These are phyloP conservation scores for Ustilago loliicola DNA, from an alignment of 1,284 basidiomycete genomes.

Conservation along the genomic window DNA sequence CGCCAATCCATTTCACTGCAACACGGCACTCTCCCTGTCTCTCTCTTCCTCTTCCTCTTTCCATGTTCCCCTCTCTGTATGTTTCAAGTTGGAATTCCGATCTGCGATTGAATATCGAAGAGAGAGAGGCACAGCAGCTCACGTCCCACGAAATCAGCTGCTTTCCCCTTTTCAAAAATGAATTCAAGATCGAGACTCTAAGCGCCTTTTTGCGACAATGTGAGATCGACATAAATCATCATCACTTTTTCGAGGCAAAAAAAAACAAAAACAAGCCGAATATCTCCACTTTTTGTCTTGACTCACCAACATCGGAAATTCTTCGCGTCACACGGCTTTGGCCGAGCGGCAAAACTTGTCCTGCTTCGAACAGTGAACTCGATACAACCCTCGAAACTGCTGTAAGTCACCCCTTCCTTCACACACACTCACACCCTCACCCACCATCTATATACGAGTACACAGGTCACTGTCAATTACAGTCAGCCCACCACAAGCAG, in stretches of 20 bases:
- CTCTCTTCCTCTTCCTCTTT: background rate
- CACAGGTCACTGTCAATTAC: too few species aligned
- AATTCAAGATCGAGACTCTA: slow-evolving; percentile 2
- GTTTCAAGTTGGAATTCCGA: slow-evolving; percentile 8
- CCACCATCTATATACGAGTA: background rate
- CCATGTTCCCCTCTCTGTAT: background rate
- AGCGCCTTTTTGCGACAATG: background rate
- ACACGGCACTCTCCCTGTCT: slow-evolving; percentile 1
- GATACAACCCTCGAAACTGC: background rate
- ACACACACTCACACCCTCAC: background rate
- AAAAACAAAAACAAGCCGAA: background rate
- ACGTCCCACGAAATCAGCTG: background rate
- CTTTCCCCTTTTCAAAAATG: background rate
- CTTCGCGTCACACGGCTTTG: slow-evolving; percentile 6
- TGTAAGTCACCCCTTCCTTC: background rate
- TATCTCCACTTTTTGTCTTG: slow-evolving; percentile 4
- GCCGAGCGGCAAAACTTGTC: background rate
- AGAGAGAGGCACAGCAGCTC: too few species aligned
- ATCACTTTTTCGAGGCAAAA: background rate
- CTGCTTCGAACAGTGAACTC: background rate
- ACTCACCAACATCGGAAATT: background rate
- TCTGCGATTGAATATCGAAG: background rate
- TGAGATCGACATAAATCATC: background rate
- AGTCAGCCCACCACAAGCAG: too few species aligned
- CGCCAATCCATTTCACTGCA: background rate